Conservation (phyloP, 306 rosid species). For the Luffa acutangula region DNA sequence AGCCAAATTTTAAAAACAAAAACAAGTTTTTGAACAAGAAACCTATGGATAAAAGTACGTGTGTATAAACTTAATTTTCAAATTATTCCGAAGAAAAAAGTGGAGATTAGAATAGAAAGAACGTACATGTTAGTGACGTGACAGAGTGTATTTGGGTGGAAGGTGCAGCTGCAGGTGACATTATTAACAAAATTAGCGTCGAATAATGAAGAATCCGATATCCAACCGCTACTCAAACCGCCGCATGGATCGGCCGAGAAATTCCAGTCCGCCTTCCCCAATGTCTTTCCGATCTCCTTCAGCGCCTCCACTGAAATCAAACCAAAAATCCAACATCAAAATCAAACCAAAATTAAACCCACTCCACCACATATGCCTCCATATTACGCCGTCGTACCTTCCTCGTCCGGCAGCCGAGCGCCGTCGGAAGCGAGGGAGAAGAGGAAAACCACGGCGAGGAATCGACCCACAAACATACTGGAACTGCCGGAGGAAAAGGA, state of each 20-base stretch:
- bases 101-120: neutral
- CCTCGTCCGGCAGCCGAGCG: neutral
- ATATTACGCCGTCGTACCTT: neutral
- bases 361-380: too few species aligned
- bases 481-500: too few species aligned
- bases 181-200: constrained; percentile 12
- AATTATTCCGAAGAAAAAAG: too few species aligned
- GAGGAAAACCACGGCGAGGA: neutral
- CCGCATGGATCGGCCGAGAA: constrained; percentile 43
- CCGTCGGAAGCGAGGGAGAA: neutral
- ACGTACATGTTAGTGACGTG: constrained; percentile 50
- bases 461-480: neutral
- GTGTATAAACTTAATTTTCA: too few species aligned
- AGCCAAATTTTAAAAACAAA: too few species aligned
- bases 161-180: constrained; percentile 35
- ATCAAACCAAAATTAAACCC: neutral
- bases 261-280: constrained; percentile 41
- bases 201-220: neutral
- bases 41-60: too few species aligned
- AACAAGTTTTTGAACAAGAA: too few species aligned
- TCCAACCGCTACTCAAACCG: constrained; percentile 22
- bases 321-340: constrained; percentile 10
- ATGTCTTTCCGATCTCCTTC: constrained; percentile 22
- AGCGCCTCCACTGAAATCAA: constrained; percentile 29
- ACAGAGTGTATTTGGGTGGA: constrained; percentile 22